A percentile compares a stretch with the other conserved stretches of the same genome.
Evolutionary conservation across 2,329 filamentous ascomycete genomes (phyloP).

Genomic region (Colletotrichum sp.): DNA sequence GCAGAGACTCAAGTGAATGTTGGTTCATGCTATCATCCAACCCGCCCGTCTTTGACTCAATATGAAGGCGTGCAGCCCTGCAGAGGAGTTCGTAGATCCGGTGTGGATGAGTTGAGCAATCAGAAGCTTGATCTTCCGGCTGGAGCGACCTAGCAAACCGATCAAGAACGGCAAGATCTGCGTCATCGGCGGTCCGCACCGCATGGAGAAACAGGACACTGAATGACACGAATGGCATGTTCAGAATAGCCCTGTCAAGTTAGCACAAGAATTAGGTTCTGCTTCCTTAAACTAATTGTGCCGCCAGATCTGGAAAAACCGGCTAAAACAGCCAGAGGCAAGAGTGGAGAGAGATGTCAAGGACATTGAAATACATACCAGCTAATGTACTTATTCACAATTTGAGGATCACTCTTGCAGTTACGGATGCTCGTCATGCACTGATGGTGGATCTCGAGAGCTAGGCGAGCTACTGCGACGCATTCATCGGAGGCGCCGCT

Average conservation of each 20-base stretch:
- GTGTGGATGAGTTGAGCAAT: conserved; percentile 31
- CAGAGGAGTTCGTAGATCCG: conserved; percentile 38
- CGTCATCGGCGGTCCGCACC: conserved; percentile 28
- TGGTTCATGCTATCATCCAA: not conserved
- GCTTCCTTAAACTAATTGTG: not conserved
- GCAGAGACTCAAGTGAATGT: not conserved
- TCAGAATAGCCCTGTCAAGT: conserved; percentile 34
- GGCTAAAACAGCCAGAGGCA: not conserved
- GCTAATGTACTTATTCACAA: conserved; percentile 39
- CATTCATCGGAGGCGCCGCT: conserved; percentile 30
- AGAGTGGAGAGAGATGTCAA: not conserved
- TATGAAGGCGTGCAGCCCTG: conserved; percentile 32
- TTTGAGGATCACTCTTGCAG: conserved; percentile 26
- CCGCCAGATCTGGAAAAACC: not conserved
- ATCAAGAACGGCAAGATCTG: conserved; percentile 29
- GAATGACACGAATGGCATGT: conserved; percentile 41
- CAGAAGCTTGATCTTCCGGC: conserved; percentile 21
- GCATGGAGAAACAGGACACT: conserved; percentile 38
- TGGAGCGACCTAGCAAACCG: conserved; percentile 35
- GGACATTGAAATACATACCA: conserved; percentile 26
- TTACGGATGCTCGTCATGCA: conserved; percentile 31
- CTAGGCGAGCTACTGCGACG: conserved; percentile 33
- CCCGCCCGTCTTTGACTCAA: conserved; percentile 16
- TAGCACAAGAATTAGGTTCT: not conserved
- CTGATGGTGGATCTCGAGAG: conserved; percentile 36